phyloP scores from a whole-genome alignment of 352 stramenopile species.

The Thalassiosira pacifica region DNA sequence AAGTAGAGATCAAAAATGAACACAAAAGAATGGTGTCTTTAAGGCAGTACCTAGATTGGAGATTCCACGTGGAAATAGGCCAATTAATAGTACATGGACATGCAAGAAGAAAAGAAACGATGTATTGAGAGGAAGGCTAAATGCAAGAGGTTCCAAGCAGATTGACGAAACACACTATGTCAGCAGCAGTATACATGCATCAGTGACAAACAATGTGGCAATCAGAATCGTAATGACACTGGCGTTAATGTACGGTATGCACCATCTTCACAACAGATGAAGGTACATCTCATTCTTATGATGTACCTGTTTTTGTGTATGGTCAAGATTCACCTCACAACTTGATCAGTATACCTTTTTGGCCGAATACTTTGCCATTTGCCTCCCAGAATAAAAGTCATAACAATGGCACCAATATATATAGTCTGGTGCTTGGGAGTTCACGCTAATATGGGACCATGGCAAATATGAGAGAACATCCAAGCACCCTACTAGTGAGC shows the following conservation, averaged over 20 bases:
- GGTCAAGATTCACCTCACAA: slow-evolving; percentile 37
- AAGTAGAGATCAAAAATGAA: slow-evolving; percentile 49
- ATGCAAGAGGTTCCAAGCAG: too few species aligned
- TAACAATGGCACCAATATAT: slow-evolving; percentile 10
- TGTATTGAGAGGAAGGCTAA: too few species aligned
- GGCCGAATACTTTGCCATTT: slow-evolving; percentile 34
- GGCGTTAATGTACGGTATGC: too few species aligned
- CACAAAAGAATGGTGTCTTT: slow-evolving; percentile 34
- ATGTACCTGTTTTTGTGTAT: slow-evolving; percentile 36
- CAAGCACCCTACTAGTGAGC: not conserved
- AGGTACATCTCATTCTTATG: slow-evolving; percentile 17
- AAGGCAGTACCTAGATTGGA: not conserved
- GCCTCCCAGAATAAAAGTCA: slow-evolving; percentile 1
- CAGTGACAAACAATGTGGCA: too few species aligned
- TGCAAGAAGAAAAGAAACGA: not conserved
- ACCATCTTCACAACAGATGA: not conserved
- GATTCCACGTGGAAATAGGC: not conserved
- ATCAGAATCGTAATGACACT: too few species aligned
- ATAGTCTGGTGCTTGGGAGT: not conserved
- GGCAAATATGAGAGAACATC: slow-evolving; percentile 25
- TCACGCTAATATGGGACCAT: slow-evolving; percentile 45
- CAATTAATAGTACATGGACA: not conserved
- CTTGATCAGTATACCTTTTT: slow-evolving; percentile 36
- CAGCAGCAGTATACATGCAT: too few species aligned
- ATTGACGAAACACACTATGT: too few species aligned